These are phyloP conservation scores for Mycosphaerella sp. DNA, from an alignment of 2,329 filamentous ascomycete species.

Conservation along the genomic window DNA sequence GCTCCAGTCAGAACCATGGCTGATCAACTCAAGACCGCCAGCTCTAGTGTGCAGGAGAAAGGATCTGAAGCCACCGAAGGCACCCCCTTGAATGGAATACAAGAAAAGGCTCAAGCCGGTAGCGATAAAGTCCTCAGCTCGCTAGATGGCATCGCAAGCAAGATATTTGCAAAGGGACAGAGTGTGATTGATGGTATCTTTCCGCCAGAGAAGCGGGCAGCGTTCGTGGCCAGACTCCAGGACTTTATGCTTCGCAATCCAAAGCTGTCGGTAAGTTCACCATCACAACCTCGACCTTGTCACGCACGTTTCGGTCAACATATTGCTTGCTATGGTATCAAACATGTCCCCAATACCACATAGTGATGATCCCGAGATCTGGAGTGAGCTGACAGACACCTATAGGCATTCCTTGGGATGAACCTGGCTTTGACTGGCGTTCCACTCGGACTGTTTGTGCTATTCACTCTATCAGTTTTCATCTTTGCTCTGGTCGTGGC, in stretches of 20 bases:
- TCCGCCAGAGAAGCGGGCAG: constrained; percentile 55
- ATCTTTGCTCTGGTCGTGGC: constrained; percentile 58
- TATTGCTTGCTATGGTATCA: too few relatives aligned
- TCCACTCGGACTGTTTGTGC: constrained; percentile 62
- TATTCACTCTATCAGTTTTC: constrained; percentile 58
- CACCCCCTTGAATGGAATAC: constrained; percentile 17
- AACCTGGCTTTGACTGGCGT: constrained; percentile 61
- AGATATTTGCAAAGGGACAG: constrained; percentile 29
- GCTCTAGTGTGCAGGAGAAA: constrained; percentile 17
- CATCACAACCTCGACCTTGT: too few relatives aligned
- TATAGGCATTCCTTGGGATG: constrained; percentile 59
- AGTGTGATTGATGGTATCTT: constrained; percentile 48
- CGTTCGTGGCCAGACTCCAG: constrained; percentile 49
- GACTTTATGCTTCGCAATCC: constrained; percentile 60
- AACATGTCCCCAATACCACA: too few relatives aligned
- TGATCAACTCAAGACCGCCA: constrained; percentile 21
- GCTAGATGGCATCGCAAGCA: constrained; percentile 28
- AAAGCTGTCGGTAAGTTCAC: constrained; percentile 56
- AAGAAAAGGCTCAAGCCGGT: constrained; percentile 26
- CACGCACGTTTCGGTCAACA: too few relatives aligned
- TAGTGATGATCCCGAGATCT: neutral
- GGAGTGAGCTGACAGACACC: constrained; percentile 10
- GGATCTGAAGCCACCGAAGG: constrained; percentile 21
- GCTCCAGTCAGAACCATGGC: constrained; percentile 23
- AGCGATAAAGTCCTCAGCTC: constrained; percentile 28